These are phyloP conservation scores for Jimgerdemannia lactiflua DNA, from an alignment of 192 early-diverging fungal genomes.

Conservation along the genomic window DNA sequence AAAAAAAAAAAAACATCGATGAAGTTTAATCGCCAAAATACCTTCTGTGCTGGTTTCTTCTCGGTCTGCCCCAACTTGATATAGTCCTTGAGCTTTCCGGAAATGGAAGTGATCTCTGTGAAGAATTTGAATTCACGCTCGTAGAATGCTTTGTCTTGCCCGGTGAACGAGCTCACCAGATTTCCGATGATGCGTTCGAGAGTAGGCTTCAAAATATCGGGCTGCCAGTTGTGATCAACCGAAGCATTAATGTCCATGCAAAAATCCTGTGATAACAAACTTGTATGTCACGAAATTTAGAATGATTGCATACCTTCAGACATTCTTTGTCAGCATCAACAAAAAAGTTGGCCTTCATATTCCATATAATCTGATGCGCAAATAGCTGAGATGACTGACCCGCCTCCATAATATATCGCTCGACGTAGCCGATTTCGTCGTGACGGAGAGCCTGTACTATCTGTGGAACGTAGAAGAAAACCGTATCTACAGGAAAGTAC, in stretches of 20 bases:
- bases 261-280: not conserved
- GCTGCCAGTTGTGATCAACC: constrained; percentile 19
- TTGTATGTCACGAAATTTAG: not conserved
- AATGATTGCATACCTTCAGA: constrained; percentile 12
- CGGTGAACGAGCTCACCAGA: constrained; percentile 79
- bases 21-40: constrained; percentile 5
- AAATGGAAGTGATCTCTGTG: constrained; percentile 93
- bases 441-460: constrained; percentile 94
- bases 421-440: constrained; percentile 90
- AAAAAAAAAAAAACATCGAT: constrained; percentile 3
- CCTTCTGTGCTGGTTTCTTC: constrained; percentile 75
- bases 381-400: constrained; percentile 93
- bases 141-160: constrained; percentile 87
- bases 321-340: constrained; percentile 54
- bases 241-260: constrained; percentile 12
- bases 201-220: constrained; percentile 86
- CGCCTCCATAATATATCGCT: constrained; percentile 91
- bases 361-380: constrained; percentile 99
- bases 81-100: constrained; percentile 93
- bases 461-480: constrained; percentile 99
- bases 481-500: constrained; percentile 86
- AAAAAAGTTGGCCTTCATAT: constrained; percentile 99
- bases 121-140: constrained; percentile 98
- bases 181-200: constrained; percentile 85
- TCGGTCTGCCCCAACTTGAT: constrained; percentile 88